Percentiles rank a stretch among this genome's conserved stretches.
Evolutionary conservation across 2,329 filamentous ascomycete genomes (phyloP).

Genomic region (Kalmusia sp.): DNA sequence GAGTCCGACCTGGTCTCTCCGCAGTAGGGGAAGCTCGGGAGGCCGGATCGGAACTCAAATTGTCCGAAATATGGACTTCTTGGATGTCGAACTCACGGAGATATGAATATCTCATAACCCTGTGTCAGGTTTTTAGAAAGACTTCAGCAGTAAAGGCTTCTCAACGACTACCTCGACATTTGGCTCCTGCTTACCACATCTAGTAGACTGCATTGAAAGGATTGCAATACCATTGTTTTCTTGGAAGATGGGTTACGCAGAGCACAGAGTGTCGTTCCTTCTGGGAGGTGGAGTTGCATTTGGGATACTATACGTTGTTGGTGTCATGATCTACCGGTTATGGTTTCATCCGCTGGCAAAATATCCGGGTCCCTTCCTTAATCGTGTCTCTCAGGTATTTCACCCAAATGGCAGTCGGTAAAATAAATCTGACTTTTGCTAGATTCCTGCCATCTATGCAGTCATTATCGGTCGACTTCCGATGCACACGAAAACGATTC

Average conservation of each 20-base stretch:
- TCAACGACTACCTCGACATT: no score
- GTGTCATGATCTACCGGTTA: constrained; percentile 12
- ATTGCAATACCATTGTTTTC: no score
- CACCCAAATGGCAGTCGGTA: background rate
- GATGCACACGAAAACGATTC: constrained; percentile 25
- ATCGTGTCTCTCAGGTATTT: constrained; percentile 17
- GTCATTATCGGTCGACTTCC: constrained; percentile 20
- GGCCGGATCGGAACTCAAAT: constrained; percentile 14
- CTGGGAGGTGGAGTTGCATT: background rate
- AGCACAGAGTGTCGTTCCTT: background rate
- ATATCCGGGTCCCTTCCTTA: constrained; percentile 19
- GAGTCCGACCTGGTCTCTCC: background rate
- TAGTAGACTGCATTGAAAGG: no score
- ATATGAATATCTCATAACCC: no score
- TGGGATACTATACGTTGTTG: constrained; percentile 7
- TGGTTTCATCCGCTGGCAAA: constrained; percentile 22
- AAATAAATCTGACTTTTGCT: background rate
- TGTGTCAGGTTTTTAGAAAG: no score
- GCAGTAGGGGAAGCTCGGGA: constrained; percentile 22
- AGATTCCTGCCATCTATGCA: constrained; percentile 20
- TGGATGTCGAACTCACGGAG: background rate
- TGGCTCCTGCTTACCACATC: no score
- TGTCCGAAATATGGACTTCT: constrained; percentile 4
- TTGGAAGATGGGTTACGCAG: constrained; percentile 1
- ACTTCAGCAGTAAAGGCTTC: no score